Percentiles rank a stretch among this genome's conserved stretches.
Evolutionary conservation across 1,139 yeast genomes (phyloP).

Genomic region (Geotrichum fermentans): DNA sequence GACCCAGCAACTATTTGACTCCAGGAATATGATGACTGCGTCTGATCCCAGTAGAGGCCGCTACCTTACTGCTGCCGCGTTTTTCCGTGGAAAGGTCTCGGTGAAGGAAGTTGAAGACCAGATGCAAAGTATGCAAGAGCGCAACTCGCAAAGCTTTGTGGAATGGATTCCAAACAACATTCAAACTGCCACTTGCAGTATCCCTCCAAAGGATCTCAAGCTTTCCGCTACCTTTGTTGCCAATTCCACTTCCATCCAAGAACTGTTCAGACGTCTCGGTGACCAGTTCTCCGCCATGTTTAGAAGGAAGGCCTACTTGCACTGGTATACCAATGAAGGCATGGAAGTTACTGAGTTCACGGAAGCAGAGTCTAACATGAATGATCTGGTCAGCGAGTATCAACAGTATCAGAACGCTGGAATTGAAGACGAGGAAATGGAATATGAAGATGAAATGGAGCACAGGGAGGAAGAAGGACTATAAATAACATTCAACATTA

Average conservation of each 20-base stretch:
- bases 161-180: constrained; percentile 44
- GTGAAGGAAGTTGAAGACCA: constrained; percentile 45
- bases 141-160: constrained; percentile 41
- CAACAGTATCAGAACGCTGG: constrained; percentile 45
- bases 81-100: constrained; percentile 45
- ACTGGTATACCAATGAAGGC: constrained; percentile 46
- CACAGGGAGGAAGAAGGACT: constrained; percentile 9
- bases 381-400: constrained; percentile 42
- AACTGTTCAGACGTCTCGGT: constrained; percentile 41
- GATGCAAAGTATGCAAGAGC: constrained; percentile 36
- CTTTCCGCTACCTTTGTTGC: constrained; percentile 46
- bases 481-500: neutral
- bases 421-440: constrained; percentile 39
- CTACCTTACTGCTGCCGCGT: constrained; percentile 44
- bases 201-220: constrained; percentile 41
- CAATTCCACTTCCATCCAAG: constrained; percentile 45
- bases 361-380: constrained; percentile 44
- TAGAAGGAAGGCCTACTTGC: constrained; percentile 44
- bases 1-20: constrained; percentile 45
- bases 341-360: constrained; percentile 46
- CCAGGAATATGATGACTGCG: constrained; percentile 45
- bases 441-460: constrained; percentile 22
- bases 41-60: constrained; percentile 43
- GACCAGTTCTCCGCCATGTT: constrained; percentile 44
- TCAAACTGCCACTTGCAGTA: constrained; percentile 43